Base-by-base conservation (phyloP, 2,329 filamentous ascomycete species). In the Verticillium nubilum region DNA sequence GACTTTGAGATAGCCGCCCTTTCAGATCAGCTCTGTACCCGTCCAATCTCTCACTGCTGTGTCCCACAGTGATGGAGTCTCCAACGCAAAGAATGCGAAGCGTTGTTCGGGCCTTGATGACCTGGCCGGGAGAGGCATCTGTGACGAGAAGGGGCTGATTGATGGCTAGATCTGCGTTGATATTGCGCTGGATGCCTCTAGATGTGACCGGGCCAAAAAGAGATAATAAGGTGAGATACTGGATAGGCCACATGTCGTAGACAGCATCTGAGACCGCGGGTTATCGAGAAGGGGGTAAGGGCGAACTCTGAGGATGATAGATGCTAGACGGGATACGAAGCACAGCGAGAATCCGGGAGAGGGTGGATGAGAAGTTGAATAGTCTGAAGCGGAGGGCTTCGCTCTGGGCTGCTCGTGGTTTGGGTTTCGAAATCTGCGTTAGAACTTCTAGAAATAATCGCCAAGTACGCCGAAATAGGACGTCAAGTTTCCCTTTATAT, bases 31-130 rank as follows among this genome's bases (percentile, higher is more conserved):
- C 63, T 25, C 73, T 66, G 60, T 74, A 76, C 5, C 73, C 73
- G 52, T 75, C 71, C 12, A 72, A 70, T 31, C 74, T 69, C 25
- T 69, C 63, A 42, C 72, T 73, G 5, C 64, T 52, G 50, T 60
- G 68, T 3, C 73, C 73, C 3, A 65, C 64, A 2, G 74, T 76
- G 56, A 76, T 74, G 5, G 74, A 76, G 58, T 76, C 73, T 3
- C 74, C 73, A 4, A 71, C 68, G 25, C 70, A 68, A 5, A 76
- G 70, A 27, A 76, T 73, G 9, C 73, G 72, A 4, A 76, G 65
- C 29, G 73, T 66, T 2, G 65, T 68, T 7, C 65, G 67, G 2
- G 62, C 58, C 47, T 66, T 68, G 33, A 71, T 63, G 15, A 60
- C 57, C 28, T 58, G 50, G 5, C 56, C 58, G 13, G 54, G 42